Evolutionary conservation across 352 stramenopile species (phyloP).

Genomic region (Pythium sukuiense): DNA sequence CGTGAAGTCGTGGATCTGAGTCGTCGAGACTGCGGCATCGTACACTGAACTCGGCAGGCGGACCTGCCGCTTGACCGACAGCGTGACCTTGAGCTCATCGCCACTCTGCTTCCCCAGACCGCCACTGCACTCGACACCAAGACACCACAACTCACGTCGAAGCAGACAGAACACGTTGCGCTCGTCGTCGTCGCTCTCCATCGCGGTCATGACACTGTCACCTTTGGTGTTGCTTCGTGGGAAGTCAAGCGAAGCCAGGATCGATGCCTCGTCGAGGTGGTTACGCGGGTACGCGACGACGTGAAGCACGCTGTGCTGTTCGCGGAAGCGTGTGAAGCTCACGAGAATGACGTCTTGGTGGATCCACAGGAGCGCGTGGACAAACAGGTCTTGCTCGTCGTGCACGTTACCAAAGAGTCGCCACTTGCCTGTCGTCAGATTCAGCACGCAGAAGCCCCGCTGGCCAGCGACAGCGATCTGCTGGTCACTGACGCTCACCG

Average conservation of each 20-base stretch:
- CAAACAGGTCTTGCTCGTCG: slow-evolving; percentile 74
- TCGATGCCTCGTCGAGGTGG: slow-evolving; percentile 68
- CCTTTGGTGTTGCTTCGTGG: slow-evolving; percentile 21
- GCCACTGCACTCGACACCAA: slow-evolving; percentile 40
- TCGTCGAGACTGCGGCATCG: slow-evolving; percentile 13
- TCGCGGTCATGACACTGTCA: slow-evolving; percentile 38
- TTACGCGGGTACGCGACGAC: slow-evolving; percentile 74
- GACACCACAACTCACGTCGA: slow-evolving; percentile 55
- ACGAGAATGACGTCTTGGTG: slow-evolving; percentile 64
- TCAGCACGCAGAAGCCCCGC: slow-evolving; percentile 73
- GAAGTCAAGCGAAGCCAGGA: slow-evolving; percentile 52
- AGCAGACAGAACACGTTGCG: slow-evolving; percentile 62
- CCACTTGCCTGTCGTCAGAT: slow-evolving; percentile 71
- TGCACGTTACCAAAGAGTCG: slow-evolving; percentile 84
- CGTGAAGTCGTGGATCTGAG: slow-evolving; percentile 41
- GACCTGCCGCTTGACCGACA: slow-evolving; percentile 49
- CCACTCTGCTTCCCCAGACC: slow-evolving; percentile 38
- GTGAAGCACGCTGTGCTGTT: slow-evolving; percentile 56
- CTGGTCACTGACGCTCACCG: slow-evolving; percentile 51
- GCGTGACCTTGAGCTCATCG: slow-evolving; percentile 32
- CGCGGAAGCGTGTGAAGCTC: slow-evolving; percentile 55
- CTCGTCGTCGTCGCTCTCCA: slow-evolving; percentile 57
- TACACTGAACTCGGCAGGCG: slow-evolving; percentile 43
- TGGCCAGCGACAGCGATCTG: slow-evolving; percentile 72
- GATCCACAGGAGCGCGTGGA: slow-evolving; percentile 68